Percentiles rank a stretch among this genome's conserved stretches.
Evolutionary conservation across 2,329 filamentous ascomycete species (phyloP).

Genomic region (Fusarium globosum): DNA sequence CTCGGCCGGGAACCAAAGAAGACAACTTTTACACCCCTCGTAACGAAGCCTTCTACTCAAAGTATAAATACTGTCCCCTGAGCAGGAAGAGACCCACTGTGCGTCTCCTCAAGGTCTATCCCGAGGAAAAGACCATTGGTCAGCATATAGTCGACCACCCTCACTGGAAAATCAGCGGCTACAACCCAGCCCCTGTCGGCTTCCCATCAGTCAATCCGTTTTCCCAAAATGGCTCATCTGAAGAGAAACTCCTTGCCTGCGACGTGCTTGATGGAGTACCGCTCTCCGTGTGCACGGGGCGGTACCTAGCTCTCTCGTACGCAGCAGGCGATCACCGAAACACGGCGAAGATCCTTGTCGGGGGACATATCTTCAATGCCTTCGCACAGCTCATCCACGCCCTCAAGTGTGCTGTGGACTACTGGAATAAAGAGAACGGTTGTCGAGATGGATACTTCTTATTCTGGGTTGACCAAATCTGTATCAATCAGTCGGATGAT

Average conservation of each 20-base stretch:
- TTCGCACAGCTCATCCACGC: neutral
- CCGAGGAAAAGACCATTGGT: neutral
- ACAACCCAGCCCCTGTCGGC: neutral
- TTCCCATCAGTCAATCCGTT: neutral
- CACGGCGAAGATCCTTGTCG: neutral
- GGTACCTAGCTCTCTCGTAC: neutral
- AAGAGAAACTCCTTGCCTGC: neutral
- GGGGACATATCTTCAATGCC: neutral
- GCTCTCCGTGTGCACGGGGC: neutral
- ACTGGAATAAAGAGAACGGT: neutral
- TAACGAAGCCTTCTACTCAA: neutral
- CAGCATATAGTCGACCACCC: neutral
- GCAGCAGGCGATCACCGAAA: neutral
- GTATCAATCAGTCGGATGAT: neutral
- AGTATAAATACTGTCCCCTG: neutral
- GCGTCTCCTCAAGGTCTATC: neutral
- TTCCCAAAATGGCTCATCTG: rapidly evolving
- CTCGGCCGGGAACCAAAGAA: neutral
- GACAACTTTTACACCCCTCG: neutral
- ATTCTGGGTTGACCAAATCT: neutral
- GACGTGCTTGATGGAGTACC: neutral
- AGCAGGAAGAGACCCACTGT: neutral
- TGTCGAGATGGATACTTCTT: neutral
- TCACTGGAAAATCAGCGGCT: neutral
- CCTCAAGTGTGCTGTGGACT: neutral